These are phyloP conservation scores for Cordyceps javanica DNA, from an alignment of 2,329 filamentous ascomycete genomes.

Conservation along the genomic window DNA sequence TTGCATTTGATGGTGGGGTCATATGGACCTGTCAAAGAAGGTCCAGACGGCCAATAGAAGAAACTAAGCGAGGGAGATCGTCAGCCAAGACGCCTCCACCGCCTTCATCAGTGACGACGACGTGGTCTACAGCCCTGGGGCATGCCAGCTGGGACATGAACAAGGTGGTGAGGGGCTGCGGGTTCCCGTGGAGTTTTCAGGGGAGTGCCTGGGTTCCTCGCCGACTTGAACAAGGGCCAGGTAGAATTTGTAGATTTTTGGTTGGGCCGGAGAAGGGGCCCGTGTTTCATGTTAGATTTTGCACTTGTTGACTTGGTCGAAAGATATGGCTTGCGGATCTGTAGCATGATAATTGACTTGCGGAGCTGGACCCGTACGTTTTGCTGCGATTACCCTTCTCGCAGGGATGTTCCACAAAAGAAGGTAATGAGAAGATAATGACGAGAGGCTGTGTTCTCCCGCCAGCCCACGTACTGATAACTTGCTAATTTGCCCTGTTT, in stretches of 20 bases:
- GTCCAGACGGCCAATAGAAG: constrained; percentile 5
- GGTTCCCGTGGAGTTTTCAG: background rate
- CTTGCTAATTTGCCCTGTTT: background rate
- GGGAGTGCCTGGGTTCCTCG: background rate
- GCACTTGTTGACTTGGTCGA: no score
- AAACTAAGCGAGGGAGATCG: constrained; percentile 11
- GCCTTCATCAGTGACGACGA: background rate
- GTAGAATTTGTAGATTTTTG: background rate
- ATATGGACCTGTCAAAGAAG: constrained; percentile 4
- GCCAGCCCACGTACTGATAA: background rate
- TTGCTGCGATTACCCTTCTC: background rate
- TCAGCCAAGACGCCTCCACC: constrained; percentile 1
- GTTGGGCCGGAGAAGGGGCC: background rate
- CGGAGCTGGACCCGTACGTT: background rate
- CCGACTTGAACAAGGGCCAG: background rate
- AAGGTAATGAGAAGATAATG: background rate
- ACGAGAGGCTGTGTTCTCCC: background rate
- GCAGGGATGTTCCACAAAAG: background rate
- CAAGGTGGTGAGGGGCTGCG: constrained; percentile 6
- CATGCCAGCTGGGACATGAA: constrained; percentile 5
- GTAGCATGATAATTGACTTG: background rate
- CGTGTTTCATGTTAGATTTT: constrained; percentile 1
- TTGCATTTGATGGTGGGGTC: background rate
- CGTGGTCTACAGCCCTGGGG: constrained; percentile 1
- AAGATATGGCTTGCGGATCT: background rate